These are phyloP conservation scores for Amanita subjunquillea DNA, from an alignment of 768 basidiomycete genomes.

Conservation along the genomic window DNA sequence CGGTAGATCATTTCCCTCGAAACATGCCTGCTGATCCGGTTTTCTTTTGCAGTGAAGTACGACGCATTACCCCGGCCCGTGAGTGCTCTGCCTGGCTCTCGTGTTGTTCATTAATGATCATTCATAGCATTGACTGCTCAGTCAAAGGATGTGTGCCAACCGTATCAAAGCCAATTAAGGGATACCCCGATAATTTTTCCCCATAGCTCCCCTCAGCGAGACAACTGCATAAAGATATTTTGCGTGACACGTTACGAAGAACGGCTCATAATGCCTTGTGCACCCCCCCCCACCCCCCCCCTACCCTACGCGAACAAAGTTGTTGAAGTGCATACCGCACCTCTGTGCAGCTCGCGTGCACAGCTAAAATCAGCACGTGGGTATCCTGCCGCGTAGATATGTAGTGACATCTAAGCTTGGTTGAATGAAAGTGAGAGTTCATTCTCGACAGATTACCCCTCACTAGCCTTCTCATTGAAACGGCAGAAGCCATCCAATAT, in stretches of 20 bases:
- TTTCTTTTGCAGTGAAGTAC: conserved; percentile 42
- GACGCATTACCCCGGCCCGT: conserved; percentile 48
- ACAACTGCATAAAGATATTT: conserved; percentile 24
- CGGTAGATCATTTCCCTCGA: neutral
- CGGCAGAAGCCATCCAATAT: conserved; percentile 83
- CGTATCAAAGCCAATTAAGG: conserved; percentile 28
- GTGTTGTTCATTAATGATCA: conserved; percentile 1
- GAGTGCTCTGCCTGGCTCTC: conserved; percentile 14
- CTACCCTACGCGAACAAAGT: conserved; percentile 76
- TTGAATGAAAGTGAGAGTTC: conserved; percentile 4
- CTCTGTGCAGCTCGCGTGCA: conserved; percentile 75
- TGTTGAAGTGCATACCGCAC: conserved; percentile 68
- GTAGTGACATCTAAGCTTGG: conserved; percentile 60
- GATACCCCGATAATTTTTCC: conserved; percentile 27
- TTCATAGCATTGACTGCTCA: conserved; percentile 33
- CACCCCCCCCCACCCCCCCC: no score
- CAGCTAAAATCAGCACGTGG: conserved; percentile 78
- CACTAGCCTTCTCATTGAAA: conserved; percentile 87
- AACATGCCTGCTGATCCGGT: neutral
- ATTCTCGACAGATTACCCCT: conserved; percentile 22
- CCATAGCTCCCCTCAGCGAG: conserved; percentile 18
- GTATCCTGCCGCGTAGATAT: conserved; percentile 86
- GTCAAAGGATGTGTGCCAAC: conserved; percentile 48
- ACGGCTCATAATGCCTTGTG: conserved; percentile 60
- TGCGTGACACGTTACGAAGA: conserved; percentile 25